Conservation (phyloP, 176 grass and related monocot species). For the Musa troglodytarum region DNA sequence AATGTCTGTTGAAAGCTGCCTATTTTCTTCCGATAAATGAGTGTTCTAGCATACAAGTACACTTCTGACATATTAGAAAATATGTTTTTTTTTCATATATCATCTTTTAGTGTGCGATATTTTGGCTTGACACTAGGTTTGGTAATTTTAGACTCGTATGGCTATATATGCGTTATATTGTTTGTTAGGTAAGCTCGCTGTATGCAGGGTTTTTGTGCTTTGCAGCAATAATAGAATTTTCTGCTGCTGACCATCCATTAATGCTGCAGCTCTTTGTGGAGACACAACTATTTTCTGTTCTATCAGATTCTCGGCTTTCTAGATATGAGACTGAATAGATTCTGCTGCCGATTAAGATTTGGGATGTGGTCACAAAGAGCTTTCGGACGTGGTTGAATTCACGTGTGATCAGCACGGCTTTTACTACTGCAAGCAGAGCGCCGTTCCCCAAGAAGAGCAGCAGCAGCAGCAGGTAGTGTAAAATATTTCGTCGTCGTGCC, state of each 20-base stretch:
- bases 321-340: slow-evolving; percentile 3
- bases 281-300: slow-evolving; percentile 10
- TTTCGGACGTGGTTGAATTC: background rate
- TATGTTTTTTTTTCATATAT: too few relatives aligned
- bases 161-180: too few relatives aligned
- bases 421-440: background rate
- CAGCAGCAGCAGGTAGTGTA: background rate
- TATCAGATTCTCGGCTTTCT: slow-evolving; percentile 14
- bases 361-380: background rate
- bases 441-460: background rate
- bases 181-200: too few relatives aligned
- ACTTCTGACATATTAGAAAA: too few relatives aligned
- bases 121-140: too few relatives aligned
- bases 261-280: slow-evolving; percentile 13
- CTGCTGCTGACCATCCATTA: background rate
- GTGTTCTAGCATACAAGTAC: too few relatives aligned
- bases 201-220: too few relatives aligned
- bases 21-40: too few relatives aligned
- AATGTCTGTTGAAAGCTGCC: too few relatives aligned
- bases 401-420: background rate
- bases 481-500: background rate
- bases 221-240: too few relatives aligned
- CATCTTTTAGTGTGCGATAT: too few relatives aligned
- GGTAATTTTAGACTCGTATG: too few relatives aligned
- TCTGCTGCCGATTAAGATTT: background rate